Conservation (phyloP, 306 rosid genomes). For the Sphenostylis stenocarpa region DNA sequence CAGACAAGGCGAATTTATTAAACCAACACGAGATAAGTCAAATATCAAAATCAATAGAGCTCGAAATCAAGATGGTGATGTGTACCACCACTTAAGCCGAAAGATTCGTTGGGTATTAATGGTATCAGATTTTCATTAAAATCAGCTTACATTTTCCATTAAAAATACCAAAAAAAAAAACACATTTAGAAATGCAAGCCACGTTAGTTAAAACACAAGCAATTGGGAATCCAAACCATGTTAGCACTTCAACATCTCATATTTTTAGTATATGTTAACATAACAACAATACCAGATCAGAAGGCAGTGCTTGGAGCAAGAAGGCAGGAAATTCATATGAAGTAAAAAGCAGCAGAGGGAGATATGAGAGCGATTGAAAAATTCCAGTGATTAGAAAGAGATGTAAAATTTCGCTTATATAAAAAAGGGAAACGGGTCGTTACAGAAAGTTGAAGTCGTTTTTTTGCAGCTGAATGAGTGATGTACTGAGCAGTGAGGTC, state of each 20-base stretch:
- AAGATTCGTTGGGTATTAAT: not conserved
- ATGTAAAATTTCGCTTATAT: not conserved
- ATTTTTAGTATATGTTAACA: not conserved
- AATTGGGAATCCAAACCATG: not conserved
- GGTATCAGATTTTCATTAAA: not conserved
- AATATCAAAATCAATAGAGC: slow-evolving; percentile 7
- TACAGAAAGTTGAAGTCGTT: slow-evolving; percentile 51
- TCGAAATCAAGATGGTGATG: not conserved
- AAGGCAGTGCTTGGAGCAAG: not conserved
- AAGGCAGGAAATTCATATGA: not conserved
- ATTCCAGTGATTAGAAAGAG: not conserved
- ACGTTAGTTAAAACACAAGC: not conserved
- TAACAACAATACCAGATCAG: not conserved
- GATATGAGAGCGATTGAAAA: not conserved
- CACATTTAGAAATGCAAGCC: not conserved
- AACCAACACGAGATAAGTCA: not conserved
- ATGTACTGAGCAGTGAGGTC: slow-evolving; percentile 78
- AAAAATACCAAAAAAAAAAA: not conserved
- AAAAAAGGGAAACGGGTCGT: not conserved
- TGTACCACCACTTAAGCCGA: not conserved
- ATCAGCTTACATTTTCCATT: not conserved
- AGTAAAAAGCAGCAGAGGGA: not conserved
- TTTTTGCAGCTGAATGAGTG: slow-evolving; percentile 54
- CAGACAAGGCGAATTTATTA: not conserved
- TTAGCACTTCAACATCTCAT: not conserved